Conservation (phyloP, 108 stramenopile species). For the Fragilaria crotonensis region DNA sequence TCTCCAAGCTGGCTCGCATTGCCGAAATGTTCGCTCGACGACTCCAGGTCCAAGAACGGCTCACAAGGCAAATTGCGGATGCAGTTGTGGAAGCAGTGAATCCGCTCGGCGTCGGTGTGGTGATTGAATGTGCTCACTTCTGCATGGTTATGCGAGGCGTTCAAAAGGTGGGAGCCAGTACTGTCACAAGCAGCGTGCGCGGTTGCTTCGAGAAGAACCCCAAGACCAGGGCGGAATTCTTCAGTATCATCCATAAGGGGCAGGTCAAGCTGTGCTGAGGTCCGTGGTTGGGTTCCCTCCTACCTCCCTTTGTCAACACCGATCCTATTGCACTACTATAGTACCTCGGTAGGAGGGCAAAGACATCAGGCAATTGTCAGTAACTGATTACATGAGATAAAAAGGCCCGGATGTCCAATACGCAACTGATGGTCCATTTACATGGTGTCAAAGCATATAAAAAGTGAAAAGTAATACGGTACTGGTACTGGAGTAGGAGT, state of each 20-base stretch:
- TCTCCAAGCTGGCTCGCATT: slow-evolving; percentile 93
- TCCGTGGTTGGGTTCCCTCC: no score
- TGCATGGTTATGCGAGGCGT: slow-evolving; percentile 99
- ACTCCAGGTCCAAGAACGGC: slow-evolving; percentile 97
- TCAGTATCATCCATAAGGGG: slow-evolving; percentile 75
- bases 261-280: slow-evolving; percentile 29
- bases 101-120: slow-evolving; percentile 97
- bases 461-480: no score
- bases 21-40: slow-evolving; percentile 89
- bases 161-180: slow-evolving; percentile 84
- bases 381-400: no score
- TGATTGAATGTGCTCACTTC: slow-evolving; percentile 93
- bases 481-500: no score
- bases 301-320: no score
- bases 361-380: no score
- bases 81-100: slow-evolving; percentile 88
- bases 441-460: no score
- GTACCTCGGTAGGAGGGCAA: no score
- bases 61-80: slow-evolving; percentile 94
- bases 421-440: no score
- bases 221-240: slow-evolving; percentile 93
- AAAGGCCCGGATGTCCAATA: no score
- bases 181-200: slow-evolving; percentile 86
- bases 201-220: slow-evolving; percentile 87
- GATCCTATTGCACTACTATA: no score